phyloP scores from a whole-genome alignment of 2,329 filamentous ascomycete genomes.

The Allantophomopsis cytisporea region DNA sequence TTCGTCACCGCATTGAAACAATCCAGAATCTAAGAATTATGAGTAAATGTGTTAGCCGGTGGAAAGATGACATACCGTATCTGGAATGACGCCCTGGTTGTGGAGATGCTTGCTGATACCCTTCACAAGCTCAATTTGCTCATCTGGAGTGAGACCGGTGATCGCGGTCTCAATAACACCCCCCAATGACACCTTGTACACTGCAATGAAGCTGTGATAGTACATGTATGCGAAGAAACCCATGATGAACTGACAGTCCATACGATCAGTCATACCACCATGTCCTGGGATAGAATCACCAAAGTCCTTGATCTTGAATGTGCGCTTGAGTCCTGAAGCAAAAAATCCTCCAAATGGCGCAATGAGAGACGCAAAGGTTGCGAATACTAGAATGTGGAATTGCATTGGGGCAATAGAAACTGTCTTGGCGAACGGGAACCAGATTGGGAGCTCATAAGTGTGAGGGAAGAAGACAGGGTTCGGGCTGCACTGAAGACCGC shows the following conservation, averaged over 20 bases:
- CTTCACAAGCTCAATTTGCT: conserved; percentile 74
- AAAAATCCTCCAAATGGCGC: conserved; percentile 98
- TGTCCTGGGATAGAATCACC: conserved; percentile 96
- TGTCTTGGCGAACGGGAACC: conserved; percentile 58
- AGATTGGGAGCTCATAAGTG: conserved; percentile 58
- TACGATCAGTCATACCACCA: conserved; percentile 94
- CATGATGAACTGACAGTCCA: conserved; percentile 99
- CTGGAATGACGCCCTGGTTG: conserved; percentile 38
- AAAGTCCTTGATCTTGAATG: conserved; percentile 99
- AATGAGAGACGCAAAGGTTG: conserved; percentile 89
- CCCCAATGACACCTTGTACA: conserved; percentile 74
- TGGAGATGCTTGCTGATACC: conserved; percentile 48
- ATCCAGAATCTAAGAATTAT: neutral
- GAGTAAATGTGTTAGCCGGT: neutral
- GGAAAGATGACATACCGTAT: conserved; percentile 12
- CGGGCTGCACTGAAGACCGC: conserved; percentile 74
- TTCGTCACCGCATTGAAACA: neutral
- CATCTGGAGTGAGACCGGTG: conserved; percentile 71
- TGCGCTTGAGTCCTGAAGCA: conserved; percentile 91
- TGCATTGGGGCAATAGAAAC: conserved; percentile 80
- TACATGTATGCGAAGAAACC: conserved; percentile 98
- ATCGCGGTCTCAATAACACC: conserved; percentile 85
- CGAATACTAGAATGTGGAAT: conserved; percentile 80
- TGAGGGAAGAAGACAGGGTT: conserved; percentile 85
- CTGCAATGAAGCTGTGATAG: conserved; percentile 92